phyloP scores from a whole-genome alignment of 495 filamentous ascomycete species.

The Tricharina praecox region DNA sequence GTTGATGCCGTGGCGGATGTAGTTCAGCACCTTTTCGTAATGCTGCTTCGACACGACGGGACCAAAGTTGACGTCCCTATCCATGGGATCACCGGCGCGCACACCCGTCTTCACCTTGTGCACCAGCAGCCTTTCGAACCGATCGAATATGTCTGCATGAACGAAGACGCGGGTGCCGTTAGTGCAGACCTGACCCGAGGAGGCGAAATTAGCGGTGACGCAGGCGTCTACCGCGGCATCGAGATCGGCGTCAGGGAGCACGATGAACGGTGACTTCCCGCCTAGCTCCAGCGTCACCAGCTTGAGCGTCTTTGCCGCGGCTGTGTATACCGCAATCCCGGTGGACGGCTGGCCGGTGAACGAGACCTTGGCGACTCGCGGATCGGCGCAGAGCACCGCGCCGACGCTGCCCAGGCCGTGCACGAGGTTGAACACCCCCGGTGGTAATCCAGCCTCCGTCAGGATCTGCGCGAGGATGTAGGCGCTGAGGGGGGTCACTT shows the following conservation, averaged over 20 bases:
- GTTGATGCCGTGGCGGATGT: slow-evolving; percentile 53
- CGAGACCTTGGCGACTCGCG: slow-evolving; percentile 56
- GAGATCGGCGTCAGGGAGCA: slow-evolving; percentile 54
- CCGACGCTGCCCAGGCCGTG: slow-evolving; percentile 59
- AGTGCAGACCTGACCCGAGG: slow-evolving; percentile 68
- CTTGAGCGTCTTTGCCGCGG: slow-evolving; percentile 48
- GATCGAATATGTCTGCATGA: slow-evolving; percentile 39
- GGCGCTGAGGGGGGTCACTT: slow-evolving; percentile 60
- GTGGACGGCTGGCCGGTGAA: slow-evolving; percentile 73
- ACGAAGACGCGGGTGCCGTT: slow-evolving; percentile 71
- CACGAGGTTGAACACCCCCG: slow-evolving; percentile 67
- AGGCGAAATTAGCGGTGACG: slow-evolving; percentile 83
- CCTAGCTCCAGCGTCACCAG: slow-evolving; percentile 77
- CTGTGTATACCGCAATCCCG: slow-evolving; percentile 53
- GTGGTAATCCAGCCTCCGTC: slow-evolving; percentile 53
- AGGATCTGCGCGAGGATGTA: slow-evolving; percentile 53
- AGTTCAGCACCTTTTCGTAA: slow-evolving; percentile 49
- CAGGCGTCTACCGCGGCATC: slow-evolving; percentile 59
- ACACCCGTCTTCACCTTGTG: slow-evolving; percentile 47
- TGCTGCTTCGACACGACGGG: slow-evolving; percentile 53
- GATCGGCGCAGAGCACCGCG: slow-evolving; percentile 48
- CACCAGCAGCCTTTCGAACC: slow-evolving; percentile 47
- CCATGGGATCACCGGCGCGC: slow-evolving; percentile 49
- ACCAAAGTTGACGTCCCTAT: slow-evolving; percentile 56
- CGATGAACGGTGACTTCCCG: slow-evolving; percentile 58